phyloP scores from a whole-genome alignment of 495 filamentous ascomycete genomes.

The Penicillium chermesinum region DNA sequence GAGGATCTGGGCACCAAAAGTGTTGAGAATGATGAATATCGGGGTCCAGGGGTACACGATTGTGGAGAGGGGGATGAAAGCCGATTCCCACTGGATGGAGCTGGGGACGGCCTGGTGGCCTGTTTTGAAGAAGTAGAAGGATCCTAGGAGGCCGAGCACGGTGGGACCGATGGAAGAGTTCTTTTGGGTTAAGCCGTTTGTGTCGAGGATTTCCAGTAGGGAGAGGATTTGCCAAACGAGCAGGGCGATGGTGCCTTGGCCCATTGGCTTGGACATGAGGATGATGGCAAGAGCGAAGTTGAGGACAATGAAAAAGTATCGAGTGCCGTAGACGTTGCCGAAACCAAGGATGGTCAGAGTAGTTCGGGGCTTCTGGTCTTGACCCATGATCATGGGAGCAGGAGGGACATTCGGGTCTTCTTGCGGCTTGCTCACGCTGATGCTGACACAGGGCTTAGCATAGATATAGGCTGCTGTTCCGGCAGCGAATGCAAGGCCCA shows the following conservation, averaged over 20 bases:
- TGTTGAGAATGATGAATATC: constrained; percentile 75
- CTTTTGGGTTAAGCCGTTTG: constrained; percentile 55
- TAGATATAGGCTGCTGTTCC: constrained; percentile 68
- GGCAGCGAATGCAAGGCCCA: constrained; percentile 60
- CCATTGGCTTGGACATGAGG: constrained; percentile 92
- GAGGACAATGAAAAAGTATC: constrained; percentile 78
- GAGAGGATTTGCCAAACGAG: constrained; percentile 81
- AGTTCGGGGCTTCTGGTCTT: constrained; percentile 31
- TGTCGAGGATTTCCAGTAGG: constrained; percentile 81
- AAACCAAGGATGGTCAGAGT: constrained; percentile 82
- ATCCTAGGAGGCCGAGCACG: constrained; percentile 77
- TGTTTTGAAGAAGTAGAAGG: constrained; percentile 95
- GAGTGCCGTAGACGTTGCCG: constrained; percentile 85
- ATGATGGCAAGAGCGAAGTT: constrained; percentile 70
- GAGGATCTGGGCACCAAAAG: constrained; percentile 82
- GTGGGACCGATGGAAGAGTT: constrained; percentile 76
- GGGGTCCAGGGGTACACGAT: constrained; percentile 89
- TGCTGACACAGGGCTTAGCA: constrained; percentile 67
- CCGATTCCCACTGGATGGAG: constrained; percentile 94
- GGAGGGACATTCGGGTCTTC: constrained; percentile 31
- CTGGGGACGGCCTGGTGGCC: constrained; percentile 88
- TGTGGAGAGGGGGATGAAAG: constrained; percentile 80
- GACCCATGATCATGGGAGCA: constrained; percentile 26
- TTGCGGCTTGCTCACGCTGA: constrained; percentile 38
- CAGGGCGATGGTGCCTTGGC: constrained; percentile 73